Conservation (phyloP, 2,329 filamentous ascomycete species). For the Aspergillus sp. region DNA sequence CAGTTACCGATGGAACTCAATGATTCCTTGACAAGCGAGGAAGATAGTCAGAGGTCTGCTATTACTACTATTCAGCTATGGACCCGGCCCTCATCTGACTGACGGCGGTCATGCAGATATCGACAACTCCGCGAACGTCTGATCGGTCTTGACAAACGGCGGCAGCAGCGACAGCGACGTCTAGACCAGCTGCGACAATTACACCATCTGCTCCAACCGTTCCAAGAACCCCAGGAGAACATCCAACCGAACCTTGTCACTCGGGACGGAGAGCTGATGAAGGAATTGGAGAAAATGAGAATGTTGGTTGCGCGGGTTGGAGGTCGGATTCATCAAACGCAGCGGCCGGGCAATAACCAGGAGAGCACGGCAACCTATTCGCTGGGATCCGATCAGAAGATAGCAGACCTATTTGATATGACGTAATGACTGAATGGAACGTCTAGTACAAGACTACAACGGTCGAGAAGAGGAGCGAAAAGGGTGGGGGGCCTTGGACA, state of each 20-base stretch:
- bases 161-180: constrained; percentile 47
- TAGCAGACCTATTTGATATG: constrained; percentile 40
- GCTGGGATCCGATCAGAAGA: constrained; percentile 31
- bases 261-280: constrained; percentile 50
- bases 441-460: not conserved
- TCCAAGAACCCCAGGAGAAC: constrained; percentile 48
- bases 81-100: constrained; percentile 21
- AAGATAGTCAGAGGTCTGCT: constrained; percentile 34
- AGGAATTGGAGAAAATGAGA: constrained; percentile 52
- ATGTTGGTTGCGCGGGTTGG: constrained; percentile 47
- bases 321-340: constrained; percentile 35
- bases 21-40: constrained; percentile 29
- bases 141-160: constrained; percentile 44
- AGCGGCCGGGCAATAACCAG: constrained; percentile 14
- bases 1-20: constrained; percentile 39
- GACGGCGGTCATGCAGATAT: constrained; percentile 37
- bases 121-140: constrained; percentile 44
- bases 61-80: not conserved
- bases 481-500: not conserved
- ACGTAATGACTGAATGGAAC: not conserved
- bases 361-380: constrained; percentile 22
- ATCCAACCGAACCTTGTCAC: constrained; percentile 58
- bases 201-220: constrained; percentile 49
- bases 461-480: not conserved
- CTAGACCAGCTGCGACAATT: constrained; percentile 50